These are phyloP conservation scores for Daedaleopsis nitida DNA, from an alignment of 768 basidiomycete species.

Conservation along the genomic window DNA sequence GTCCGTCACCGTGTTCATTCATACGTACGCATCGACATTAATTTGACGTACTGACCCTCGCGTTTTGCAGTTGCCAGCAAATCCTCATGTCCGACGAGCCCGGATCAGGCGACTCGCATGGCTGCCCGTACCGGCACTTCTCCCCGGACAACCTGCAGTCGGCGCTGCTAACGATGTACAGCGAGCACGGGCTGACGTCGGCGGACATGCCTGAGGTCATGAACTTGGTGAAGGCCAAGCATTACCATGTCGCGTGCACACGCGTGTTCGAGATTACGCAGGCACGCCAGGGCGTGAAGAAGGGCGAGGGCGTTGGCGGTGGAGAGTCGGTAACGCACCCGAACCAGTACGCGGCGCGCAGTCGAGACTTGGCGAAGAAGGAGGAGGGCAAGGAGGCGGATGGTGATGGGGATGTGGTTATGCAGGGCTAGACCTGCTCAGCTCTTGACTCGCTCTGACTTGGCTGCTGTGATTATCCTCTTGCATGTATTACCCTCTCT, in stretches of 20 bases:
- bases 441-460: neutral
- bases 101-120: constrained; percentile 67
- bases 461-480: neutral
- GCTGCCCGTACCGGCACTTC: constrained; percentile 94
- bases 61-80: constrained; percentile 72
- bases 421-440: constrained; percentile 31
- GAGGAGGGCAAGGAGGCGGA: constrained; percentile 27
- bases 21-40: too few species aligned
- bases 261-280: constrained; percentile 97
- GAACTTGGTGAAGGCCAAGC: constrained; percentile 71
- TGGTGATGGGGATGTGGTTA: constrained; percentile 44
- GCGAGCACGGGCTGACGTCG: constrained; percentile 60
- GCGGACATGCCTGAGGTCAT: constrained; percentile 83
- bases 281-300: constrained; percentile 65
- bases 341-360: constrained; percentile 82
- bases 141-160: constrained; percentile 79
- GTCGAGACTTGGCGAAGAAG: constrained; percentile 59
- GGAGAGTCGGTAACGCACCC: constrained; percentile 94
- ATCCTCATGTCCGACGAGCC: constrained; percentile 76
- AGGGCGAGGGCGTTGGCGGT: constrained; percentile 84
- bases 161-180: constrained; percentile 70
- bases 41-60: constrained; percentile 2
- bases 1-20: constrained; percentile 45
- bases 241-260: constrained; percentile 96
- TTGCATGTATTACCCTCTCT: neutral